Conservation (phyloP, 1,139 yeast genomes). For the Debaryomyces robertsiae region DNA sequence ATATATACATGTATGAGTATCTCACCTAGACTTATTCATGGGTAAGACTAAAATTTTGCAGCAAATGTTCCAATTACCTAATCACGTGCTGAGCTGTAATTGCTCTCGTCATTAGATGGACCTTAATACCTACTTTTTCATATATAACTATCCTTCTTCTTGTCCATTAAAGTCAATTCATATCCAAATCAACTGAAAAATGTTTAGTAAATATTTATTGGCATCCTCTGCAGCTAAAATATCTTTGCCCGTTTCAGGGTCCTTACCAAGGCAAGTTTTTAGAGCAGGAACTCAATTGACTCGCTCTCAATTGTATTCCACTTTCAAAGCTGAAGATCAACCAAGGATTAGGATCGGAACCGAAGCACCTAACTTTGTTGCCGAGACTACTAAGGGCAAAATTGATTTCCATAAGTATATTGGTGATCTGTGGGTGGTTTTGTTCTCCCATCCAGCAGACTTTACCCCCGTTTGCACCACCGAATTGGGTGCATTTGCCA, state of each 20-base stretch:
- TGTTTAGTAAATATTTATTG: constrained; percentile 19
- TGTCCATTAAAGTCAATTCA: too few species aligned
- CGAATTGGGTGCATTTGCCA: constrained; percentile 89
- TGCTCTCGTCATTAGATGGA: constrained; percentile 3
- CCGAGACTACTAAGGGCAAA: constrained; percentile 75
- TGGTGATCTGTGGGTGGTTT: constrained; percentile 80
- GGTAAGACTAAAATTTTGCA: not conserved
- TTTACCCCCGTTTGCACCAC: constrained; percentile 96
- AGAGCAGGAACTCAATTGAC: constrained; percentile 3
- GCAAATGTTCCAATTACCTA: not conserved
- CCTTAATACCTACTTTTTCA: too few species aligned
- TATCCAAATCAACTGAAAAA: constrained; percentile 5
- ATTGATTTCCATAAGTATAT: constrained; percentile 80
- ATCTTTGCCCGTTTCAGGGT: constrained; percentile 4
- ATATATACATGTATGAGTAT: constrained; percentile 1
- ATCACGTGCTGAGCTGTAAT: constrained; percentile 22
- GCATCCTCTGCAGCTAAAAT: constrained; percentile 12
- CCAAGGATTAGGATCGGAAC: constrained; percentile 73
- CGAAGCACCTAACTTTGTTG: constrained; percentile 80
- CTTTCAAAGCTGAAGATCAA: constrained; percentile 62
- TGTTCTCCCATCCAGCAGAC: constrained; percentile 92
- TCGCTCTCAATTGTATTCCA: constrained; percentile 8
- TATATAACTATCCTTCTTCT: too few species aligned
- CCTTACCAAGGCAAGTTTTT: not conserved
- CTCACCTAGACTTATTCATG: not conserved